Percentiles rank a stretch among this genome's conserved stretches.
Conservation (phyloP, 495 filamentous ascomycete genomes). For the Xylaria longipes region DNA sequence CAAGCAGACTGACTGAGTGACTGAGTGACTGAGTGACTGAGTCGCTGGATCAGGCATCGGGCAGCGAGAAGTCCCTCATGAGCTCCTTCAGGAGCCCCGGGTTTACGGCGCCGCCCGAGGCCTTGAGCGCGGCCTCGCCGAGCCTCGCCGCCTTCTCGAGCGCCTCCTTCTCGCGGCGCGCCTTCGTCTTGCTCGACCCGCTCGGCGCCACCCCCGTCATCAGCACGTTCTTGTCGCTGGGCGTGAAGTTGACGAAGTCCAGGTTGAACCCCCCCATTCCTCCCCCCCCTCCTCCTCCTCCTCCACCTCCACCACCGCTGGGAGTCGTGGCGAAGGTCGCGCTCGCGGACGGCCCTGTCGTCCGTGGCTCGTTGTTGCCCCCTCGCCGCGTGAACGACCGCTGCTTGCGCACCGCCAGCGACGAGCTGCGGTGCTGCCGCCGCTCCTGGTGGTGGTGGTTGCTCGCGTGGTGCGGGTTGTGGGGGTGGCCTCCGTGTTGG, state of each 20-base stretch:
- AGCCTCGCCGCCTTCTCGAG: constrained; percentile 77
- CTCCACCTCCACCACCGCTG: constrained; percentile 27
- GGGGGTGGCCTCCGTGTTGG: background rate
- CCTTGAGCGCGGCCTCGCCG: constrained; percentile 73
- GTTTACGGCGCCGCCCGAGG: constrained; percentile 75
- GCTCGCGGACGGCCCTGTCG: constrained; percentile 28
- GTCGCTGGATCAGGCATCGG: background rate
- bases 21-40: too few relatives aligned
- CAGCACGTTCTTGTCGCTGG: constrained; percentile 77
- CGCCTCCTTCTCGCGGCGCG: constrained; percentile 81
- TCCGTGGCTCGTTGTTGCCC: constrained; percentile 28
- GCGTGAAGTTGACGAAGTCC: constrained; percentile 93
- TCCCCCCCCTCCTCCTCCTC: constrained; percentile 24
- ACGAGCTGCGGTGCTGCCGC: constrained; percentile 25
- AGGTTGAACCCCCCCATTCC: constrained; percentile 49
- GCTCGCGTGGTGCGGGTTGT: background rate
- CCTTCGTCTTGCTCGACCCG: constrained; percentile 92
- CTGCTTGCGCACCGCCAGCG: constrained; percentile 37
- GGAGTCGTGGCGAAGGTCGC: constrained; percentile 30
- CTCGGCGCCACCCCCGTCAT: constrained; percentile 90
- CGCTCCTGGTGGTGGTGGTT: constrained; percentile 21
- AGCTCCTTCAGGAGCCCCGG: constrained; percentile 38
- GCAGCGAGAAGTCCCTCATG: constrained; percentile 14
- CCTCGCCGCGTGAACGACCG: constrained; percentile 33
- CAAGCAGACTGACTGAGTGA: too few relatives aligned